phyloP scores from a whole-genome alignment of 192 early-diverging fungal genomes.

The Glomus cerebriforme region DNA sequence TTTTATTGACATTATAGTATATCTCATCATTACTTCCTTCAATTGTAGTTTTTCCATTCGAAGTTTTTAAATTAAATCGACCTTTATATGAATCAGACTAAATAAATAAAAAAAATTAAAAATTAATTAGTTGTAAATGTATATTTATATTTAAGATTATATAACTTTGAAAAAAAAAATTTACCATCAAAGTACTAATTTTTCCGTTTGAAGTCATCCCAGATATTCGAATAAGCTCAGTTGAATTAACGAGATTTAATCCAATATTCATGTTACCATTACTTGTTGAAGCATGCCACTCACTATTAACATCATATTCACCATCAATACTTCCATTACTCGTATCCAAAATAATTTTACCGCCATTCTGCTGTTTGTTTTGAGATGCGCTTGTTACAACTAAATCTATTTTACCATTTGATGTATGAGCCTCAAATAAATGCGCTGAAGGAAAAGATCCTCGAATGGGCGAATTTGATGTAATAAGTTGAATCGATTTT shows the following conservation, averaged over 20 bases:
- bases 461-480: neutral
- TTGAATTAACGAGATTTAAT: neutral
- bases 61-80: neutral
- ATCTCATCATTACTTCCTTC: neutral
- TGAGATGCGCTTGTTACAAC: neutral
- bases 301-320: neutral
- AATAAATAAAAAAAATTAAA: neutral
- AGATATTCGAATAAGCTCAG: neutral
- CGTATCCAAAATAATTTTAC: neutral
- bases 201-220: slow-evolving; percentile 1
- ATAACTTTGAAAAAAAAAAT: neutral
- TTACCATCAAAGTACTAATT: neutral
- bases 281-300: slow-evolving; percentile 3
- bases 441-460: neutral
- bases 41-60: neutral
- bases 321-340: slow-evolving; percentile 14
- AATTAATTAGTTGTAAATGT: neutral
- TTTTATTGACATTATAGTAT: neutral
- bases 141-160: too few relatives aligned
- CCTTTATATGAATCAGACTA: slow-evolving; percentile 11
- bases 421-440: neutral
- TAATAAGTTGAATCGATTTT: neutral
- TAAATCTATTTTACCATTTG: neutral
- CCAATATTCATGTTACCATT: neutral
- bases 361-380: too few relatives aligned